Percentiles rank a stretch among this genome's conserved stretches.
These are phyloP conservation scores for Geranium incanum DNA, from an alignment of 441 rosid genomes.

Conservation along the genomic window DNA sequence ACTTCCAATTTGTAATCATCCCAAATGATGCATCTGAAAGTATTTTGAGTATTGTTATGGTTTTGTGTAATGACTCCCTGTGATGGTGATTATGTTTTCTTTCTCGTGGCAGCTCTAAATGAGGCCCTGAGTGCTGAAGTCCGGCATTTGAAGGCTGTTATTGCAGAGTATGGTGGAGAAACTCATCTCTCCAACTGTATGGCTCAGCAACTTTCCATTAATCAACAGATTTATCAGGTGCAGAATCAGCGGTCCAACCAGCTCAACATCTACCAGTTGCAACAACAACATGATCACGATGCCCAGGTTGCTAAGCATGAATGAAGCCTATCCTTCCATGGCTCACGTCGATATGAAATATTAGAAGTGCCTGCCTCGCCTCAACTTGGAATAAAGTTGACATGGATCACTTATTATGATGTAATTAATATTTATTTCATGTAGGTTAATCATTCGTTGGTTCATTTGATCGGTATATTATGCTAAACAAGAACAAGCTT, in stretches of 20 bases:
- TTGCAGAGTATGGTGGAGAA: neutral
- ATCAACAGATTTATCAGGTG: neutral
- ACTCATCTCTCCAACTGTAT: conserved; percentile 7
- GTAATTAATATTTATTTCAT: neutral
- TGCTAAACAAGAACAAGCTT: neutral
- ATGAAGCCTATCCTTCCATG: neutral
- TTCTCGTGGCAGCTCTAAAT: neutral
- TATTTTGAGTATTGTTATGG: neutral
- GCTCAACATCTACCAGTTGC: conserved; percentile 10
- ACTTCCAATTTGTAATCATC: neutral
- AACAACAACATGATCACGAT: neutral
- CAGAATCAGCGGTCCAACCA: conserved; percentile 2
- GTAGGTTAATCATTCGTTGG: conserved; percentile 1
- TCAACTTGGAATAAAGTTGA: neutral
- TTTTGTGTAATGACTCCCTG: neutral
- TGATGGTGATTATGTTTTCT: neutral
- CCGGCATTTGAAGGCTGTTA: neutral
- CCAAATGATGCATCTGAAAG: neutral
- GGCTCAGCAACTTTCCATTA: conserved; percentile 10
- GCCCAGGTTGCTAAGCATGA: neutral
- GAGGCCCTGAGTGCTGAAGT: conserved; percentile 3
- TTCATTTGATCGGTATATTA: neutral
- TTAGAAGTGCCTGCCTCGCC: neutral
- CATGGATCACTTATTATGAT: neutral
- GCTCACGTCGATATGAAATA: neutral